Conservation (phyloP, 129 eudicot species). For the carrot (Daucus carota) region DH1_v3.0 NC_030383.2:36417001-36417500, state of each 20-base stretch:
- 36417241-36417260: conserved; percentile 71
- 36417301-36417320: conserved; percentile 49
- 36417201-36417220: not conserved
- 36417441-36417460: not conserved
- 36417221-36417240: conserved; percentile 13
- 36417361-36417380: not conserved
- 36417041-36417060: conserved; percentile 68
- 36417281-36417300: conserved; percentile 60
- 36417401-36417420: not conserved
- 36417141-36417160: conserved; percentile 17
- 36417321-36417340: conserved; percentile 67
- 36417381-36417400: not conserved
- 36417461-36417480: not conserved
- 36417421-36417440: not conserved
- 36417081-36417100: conserved; percentile 58
- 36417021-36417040: not conserved
- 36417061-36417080: conserved; percentile 77
- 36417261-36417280: conserved; percentile 65
- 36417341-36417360: conserved; percentile 10
- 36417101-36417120: conserved; percentile 87
- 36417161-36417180: not conserved
- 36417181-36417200: not conserved
- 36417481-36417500: not conserved
- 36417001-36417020: not conserved
- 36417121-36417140: conserved; percentile 59